phyloP scores from a whole-genome alignment of 331 rosid genomes.

The Cydonia oblonga region DNA sequence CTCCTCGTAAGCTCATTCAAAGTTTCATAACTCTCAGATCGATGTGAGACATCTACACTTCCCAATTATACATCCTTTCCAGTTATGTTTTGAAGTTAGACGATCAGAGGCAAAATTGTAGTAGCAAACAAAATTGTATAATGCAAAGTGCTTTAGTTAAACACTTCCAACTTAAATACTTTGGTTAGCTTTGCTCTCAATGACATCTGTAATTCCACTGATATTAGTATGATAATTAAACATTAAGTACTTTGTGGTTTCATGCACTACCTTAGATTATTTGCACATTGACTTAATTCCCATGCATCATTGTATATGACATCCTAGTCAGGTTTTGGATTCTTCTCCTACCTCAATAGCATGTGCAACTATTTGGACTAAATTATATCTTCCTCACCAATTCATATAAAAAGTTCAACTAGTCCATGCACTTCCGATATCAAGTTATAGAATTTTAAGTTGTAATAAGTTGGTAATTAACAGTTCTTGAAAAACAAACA shows the following conservation, averaged over 20 bases:
- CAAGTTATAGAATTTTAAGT: no score
- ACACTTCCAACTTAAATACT: neutral
- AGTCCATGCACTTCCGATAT: neutral
- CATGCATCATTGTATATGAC: slow-evolving; percentile 8
- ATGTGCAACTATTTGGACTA: neutral
- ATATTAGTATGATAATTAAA: neutral
- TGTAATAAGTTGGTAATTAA: no score
- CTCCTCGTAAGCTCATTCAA: no score
- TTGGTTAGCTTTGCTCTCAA: neutral
- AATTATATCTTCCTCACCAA: neutral
- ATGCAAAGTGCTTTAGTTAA: neutral
- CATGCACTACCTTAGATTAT: neutral
- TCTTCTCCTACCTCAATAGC: neutral
- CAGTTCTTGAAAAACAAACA: no score
- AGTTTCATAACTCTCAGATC: no score
- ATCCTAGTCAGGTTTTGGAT: slow-evolving; percentile 21
- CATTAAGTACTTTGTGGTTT: no score
- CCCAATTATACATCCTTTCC: neutral
- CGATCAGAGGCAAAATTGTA: neutral
- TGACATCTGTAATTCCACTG: slow-evolving; percentile 18
- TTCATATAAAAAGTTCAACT: neutral
- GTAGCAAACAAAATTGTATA: neutral
- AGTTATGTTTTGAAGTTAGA: neutral
- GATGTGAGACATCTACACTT: no score
- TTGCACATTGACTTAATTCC: neutral